A percentile compares a stretch with the other conserved stretches of the same genome.
phyloP scores from a whole-genome alignment of 2,329 filamentous ascomycete genomes.

The Chalara sp. region DNA sequence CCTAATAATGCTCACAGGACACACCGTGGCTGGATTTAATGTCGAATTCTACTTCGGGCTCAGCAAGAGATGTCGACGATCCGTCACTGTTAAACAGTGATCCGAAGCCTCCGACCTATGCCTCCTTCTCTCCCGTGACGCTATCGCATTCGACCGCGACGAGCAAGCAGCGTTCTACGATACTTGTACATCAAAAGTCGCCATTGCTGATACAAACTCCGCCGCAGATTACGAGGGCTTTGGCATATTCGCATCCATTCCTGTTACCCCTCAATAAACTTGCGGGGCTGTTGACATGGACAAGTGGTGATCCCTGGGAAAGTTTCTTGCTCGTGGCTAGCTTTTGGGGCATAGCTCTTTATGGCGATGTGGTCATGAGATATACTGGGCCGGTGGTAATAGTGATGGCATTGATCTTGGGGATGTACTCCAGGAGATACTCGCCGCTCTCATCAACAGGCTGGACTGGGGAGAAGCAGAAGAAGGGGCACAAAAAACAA shows the following conservation, averaged over 20 bases:
- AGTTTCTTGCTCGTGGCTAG: conserved; percentile 81
- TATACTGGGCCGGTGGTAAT: conserved; percentile 79
- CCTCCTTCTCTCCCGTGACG: conserved; percentile 81
- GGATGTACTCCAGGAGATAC: conserved; percentile 88
- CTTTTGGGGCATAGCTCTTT: conserved; percentile 83
- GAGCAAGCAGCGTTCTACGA: conserved; percentile 75
- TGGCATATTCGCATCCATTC: conserved; percentile 95
- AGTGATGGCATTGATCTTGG: conserved; percentile 71
- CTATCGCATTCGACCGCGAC: conserved; percentile 57
- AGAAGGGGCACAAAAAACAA: conserved; percentile 43
- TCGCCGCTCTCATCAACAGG: conserved; percentile 84
- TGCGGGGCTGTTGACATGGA: conserved; percentile 86
- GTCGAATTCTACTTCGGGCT: conserved; percentile 22
- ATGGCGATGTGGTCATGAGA: conserved; percentile 76
- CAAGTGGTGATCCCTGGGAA: conserved; percentile 89
- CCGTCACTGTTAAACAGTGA: conserved; percentile 17
- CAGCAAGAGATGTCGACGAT: conserved; percentile 22
- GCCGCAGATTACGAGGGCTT: conserved; percentile 85
- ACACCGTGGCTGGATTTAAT: conserved; percentile 29
- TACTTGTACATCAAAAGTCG: conserved; percentile 95
- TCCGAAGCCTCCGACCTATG: conserved; percentile 65
- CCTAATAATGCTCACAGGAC: conserved; percentile 19
- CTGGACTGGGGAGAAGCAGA: conserved; percentile 55
- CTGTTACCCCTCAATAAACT: conserved; percentile 82
- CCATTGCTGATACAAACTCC: conserved; percentile 88